A percentile compares a stretch with the other conserved stretches of the same genome.
phyloP scores from a whole-genome alignment of 2,329 filamentous ascomycete species.

The Talaromyces sp. region DNA sequence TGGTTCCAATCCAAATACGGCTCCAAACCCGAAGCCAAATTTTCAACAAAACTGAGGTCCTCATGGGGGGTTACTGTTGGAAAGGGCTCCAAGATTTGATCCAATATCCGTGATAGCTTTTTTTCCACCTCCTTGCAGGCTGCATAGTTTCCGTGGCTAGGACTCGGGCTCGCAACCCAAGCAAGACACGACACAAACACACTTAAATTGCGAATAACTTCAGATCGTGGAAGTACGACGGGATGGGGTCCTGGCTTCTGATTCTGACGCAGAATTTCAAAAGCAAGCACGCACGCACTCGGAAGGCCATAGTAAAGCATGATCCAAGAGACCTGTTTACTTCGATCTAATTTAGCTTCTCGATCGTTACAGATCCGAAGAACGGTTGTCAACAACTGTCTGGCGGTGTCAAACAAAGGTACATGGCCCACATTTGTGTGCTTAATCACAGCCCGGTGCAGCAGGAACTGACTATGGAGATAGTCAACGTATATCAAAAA shows the following conservation, averaged over 20 bases:
- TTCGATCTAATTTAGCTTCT: slow-evolving; percentile 29
- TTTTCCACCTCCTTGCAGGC: slow-evolving; percentile 36
- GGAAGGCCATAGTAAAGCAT: slow-evolving; percentile 30
- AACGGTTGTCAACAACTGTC: slow-evolving; percentile 30
- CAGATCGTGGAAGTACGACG: slow-evolving; percentile 21
- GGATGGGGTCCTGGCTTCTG: slow-evolving; percentile 25
- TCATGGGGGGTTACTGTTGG: slow-evolving; percentile 23
- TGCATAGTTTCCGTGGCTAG: slow-evolving; percentile 35
- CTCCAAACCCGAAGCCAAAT: slow-evolving; percentile 30
- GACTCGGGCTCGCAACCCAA: slow-evolving; percentile 33
- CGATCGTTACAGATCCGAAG: slow-evolving; percentile 28
- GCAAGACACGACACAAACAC: slow-evolving; percentile 25
- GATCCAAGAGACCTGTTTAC: slow-evolving; percentile 34
- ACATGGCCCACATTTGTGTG: slow-evolving; percentile 31
- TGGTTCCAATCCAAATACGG: slow-evolving; percentile 35
- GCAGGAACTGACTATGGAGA: slow-evolving; percentile 34
- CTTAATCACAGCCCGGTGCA: slow-evolving; percentile 34
- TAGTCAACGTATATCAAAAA: slow-evolving; percentile 35
- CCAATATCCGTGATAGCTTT: slow-evolving; percentile 35
- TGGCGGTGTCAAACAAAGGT: slow-evolving; percentile 32
- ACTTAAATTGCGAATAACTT: slow-evolving; percentile 26
- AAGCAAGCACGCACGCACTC: slow-evolving; percentile 28
- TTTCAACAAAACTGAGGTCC: slow-evolving; percentile 26
- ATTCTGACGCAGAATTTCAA: slow-evolving; percentile 31
- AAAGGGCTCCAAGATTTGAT: slow-evolving; percentile 35